phyloP scores from a whole-genome alignment of 768 basidiomycete genomes.

The Pisolithus tinctorius region DNA sequence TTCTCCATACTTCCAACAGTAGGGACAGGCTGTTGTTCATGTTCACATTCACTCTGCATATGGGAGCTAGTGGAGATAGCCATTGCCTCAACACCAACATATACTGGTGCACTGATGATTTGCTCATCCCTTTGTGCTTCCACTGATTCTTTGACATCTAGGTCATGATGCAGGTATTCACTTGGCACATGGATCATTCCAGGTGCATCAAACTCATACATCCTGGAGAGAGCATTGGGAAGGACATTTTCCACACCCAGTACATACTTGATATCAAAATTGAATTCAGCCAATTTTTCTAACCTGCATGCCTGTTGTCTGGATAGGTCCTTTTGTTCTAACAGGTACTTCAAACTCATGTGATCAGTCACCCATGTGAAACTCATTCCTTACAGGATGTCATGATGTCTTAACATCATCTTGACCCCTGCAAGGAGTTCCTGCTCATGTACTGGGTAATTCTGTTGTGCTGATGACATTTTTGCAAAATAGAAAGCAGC shows the following conservation, averaged over 20 bases:
- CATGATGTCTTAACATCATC: constrained; percentile 16
- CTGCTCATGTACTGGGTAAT: constrained; percentile 34
- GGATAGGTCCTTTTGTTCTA: too few relatives aligned
- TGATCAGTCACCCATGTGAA: too few relatives aligned
- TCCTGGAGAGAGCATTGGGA: constrained; percentile 15
- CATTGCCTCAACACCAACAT: not conserved
- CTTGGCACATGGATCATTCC: not conserved
- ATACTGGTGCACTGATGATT: not conserved
- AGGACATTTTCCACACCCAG: constrained; percentile 26
- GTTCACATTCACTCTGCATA: too few relatives aligned
- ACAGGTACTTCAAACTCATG: too few relatives aligned
- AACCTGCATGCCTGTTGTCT: too few relatives aligned
- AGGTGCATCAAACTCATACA: not conserved
- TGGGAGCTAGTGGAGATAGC: not conserved
- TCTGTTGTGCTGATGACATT: constrained; percentile 31
- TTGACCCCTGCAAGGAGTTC: constrained; percentile 33
- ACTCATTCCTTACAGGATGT: too few relatives aligned
- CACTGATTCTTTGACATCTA: not conserved
- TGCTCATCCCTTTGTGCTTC: too few relatives aligned
- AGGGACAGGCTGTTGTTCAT: not conserved
- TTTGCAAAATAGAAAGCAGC: constrained; percentile 13
- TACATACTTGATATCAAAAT: constrained; percentile 21
- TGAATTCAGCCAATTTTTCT: constrained; percentile 13
- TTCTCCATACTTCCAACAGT: not conserved
- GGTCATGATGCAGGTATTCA: not conserved